Percentiles rank a stretch among this genome's conserved stretches.
Evolutionary conservation across 306 rosid genomes (phyloP).

Genomic region (Lagenaria siceraria): DNA sequence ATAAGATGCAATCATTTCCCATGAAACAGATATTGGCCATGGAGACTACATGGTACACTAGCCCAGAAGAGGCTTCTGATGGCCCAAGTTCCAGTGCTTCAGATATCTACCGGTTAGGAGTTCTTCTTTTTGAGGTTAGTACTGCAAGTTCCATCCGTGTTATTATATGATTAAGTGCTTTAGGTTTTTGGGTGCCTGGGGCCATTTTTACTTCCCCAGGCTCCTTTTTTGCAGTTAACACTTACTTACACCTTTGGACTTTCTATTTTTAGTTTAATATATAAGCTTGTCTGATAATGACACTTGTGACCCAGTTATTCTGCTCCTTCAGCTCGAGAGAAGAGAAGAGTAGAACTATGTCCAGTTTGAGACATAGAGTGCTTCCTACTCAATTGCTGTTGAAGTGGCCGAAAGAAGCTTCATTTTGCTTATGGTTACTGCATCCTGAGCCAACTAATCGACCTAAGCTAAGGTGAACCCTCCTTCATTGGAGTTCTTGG

Average conservation of each 20-base stretch:
- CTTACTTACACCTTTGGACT: background rate
- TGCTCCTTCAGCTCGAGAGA: constrained; percentile 80
- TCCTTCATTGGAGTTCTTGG: background rate
- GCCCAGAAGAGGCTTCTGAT: constrained; percentile 72
- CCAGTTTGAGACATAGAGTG: constrained; percentile 87
- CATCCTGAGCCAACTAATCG: constrained; percentile 89
- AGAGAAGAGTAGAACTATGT: constrained; percentile 81
- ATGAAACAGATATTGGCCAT: constrained; percentile 73
- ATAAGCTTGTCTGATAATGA: constrained; percentile 10
- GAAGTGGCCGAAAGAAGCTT: constrained; percentile 97
- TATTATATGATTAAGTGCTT: background rate
- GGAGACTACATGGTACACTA: constrained; percentile 87
- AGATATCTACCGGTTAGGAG: constrained; percentile 73
- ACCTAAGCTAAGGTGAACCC: constrained; percentile 63
- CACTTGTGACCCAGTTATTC: constrained; percentile 58
- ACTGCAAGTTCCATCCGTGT: background rate
- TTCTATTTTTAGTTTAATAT: background rate
- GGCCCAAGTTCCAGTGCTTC: constrained; percentile 68
- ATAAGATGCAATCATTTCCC: constrained; percentile 68
- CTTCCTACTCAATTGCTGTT: constrained; percentile 95
- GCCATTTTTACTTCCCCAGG: background rate
- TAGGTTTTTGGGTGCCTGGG: background rate
- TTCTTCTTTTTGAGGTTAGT: constrained; percentile 87
- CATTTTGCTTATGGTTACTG: constrained; percentile 87
- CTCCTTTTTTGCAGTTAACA: background rate